Percentiles rank a stretch among this genome's conserved stretches.
Evolutionary conservation across 352 stramenopile genomes (phyloP).

Genomic region (Plasmopara muralis): DNA sequence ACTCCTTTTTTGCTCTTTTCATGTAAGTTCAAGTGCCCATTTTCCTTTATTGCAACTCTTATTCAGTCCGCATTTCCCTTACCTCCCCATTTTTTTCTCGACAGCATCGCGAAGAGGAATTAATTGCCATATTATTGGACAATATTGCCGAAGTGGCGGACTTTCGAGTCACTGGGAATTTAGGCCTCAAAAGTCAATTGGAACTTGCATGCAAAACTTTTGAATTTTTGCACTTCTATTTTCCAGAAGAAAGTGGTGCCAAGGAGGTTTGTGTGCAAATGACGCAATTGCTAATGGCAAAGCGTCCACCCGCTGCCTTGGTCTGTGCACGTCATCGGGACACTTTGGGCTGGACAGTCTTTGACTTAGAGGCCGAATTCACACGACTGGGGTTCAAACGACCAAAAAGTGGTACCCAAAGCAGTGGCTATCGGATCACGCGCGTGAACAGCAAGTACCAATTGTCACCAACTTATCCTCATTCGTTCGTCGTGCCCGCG

Average conservation of each 20-base stretch:
- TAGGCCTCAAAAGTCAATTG: conserved; percentile 50
- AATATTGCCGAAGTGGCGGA: conserved; percentile 76
- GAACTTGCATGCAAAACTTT: conserved; percentile 87
- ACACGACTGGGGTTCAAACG: conserved; percentile 44
- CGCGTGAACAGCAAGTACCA: conserved; percentile 74
- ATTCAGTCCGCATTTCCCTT: conserved; percentile 6
- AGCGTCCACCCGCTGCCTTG: conserved; percentile 49
- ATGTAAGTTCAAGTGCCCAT: conserved; percentile 24
- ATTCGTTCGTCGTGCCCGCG: conserved; percentile 84
- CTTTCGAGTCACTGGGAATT: conserved; percentile 34
- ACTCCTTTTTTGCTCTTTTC: conserved; percentile 68
- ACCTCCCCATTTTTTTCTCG: conserved; percentile 5
- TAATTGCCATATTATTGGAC: conserved; percentile 63
- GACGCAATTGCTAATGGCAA: conserved; percentile 46
- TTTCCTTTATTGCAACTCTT: background rate
- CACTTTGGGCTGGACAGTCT: conserved; percentile 45
- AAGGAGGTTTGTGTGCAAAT: conserved; percentile 65
- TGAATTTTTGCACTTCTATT: conserved; percentile 72
- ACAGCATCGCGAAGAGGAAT: conserved; percentile 31
- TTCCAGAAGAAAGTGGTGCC: conserved; percentile 52
- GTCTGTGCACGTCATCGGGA: conserved; percentile 35
- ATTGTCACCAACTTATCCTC: conserved; percentile 77
- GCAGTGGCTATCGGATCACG: conserved; percentile 59
- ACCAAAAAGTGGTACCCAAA: conserved; percentile 27
- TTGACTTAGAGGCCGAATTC: conserved; percentile 55